These are phyloP conservation scores for Parmales sp. DNA, from an alignment of 108 stramenopile genomes.

Conservation along the genomic window DNA sequence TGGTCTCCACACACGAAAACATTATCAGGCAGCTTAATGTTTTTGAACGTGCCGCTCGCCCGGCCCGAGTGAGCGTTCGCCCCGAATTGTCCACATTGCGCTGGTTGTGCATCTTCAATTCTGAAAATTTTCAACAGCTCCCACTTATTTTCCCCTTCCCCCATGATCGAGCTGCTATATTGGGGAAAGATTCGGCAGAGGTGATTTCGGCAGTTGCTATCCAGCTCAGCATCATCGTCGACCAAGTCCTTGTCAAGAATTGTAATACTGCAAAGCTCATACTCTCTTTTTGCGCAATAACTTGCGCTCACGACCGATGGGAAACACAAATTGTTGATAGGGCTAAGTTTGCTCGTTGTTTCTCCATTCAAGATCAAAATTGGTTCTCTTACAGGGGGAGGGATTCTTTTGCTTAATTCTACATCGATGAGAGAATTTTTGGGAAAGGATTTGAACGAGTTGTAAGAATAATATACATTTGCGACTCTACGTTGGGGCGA, in stretches of 20 bases:
- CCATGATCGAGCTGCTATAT: conserved; percentile 53
- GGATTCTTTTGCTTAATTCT: no score
- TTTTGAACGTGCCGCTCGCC: conserved; percentile 35
- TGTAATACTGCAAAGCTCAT: conserved; percentile 58
- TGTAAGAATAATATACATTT: conserved; percentile 63
- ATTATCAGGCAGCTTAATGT: conserved; percentile 42
- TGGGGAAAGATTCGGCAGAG: conserved; percentile 51
- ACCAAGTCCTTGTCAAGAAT: conserved; percentile 41
- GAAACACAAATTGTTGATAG: conserved; percentile 76
- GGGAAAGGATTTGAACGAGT: no score
- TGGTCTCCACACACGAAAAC: conserved; percentile 71
- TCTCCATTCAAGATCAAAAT: conserved; percentile 65
- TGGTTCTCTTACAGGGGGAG: conserved; percentile 59
- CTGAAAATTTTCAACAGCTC: conserved; percentile 40
- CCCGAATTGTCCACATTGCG: conserved; percentile 37
- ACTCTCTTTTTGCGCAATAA: conserved; percentile 60
- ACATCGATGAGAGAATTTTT: no score
- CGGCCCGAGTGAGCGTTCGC: conserved; percentile 61
- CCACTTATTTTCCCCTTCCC: conserved; percentile 40
- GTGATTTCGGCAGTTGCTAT: no score
- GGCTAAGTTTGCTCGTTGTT: conserved; percentile 24
- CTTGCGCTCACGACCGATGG: conserved; percentile 58
- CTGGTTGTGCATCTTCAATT: conserved; percentile 65
- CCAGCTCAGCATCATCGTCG: no score
- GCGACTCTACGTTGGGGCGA: conserved; percentile 60